Conservation (phyloP, 2,329 filamentous ascomycete species). For the Neonectria coccinea region DNA sequence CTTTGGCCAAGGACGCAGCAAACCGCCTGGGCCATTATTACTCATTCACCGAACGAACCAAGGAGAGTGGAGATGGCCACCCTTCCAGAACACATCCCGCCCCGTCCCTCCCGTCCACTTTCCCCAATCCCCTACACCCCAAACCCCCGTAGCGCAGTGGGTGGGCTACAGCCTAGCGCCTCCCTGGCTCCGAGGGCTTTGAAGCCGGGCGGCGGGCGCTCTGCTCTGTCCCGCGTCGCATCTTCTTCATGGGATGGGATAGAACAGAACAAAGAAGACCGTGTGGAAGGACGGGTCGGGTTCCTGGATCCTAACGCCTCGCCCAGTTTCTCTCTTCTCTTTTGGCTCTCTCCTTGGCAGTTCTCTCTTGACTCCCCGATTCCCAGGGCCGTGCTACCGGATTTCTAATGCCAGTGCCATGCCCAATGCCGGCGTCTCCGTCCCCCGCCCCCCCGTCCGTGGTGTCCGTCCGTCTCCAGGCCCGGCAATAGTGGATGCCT, state of each 20-base stretch:
- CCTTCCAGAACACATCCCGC: conserved; percentile 6
- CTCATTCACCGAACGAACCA: background rate
- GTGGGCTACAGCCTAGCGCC: conserved; percentile 11
- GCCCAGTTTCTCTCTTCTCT: background rate
- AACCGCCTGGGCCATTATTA: background rate
- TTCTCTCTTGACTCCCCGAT: too few relatives aligned
- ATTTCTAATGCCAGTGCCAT: background rate
- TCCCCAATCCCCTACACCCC: background rate
- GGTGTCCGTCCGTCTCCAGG: background rate
- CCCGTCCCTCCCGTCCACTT: background rate
- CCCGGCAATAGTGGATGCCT: conserved; percentile 1
- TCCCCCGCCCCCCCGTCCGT: background rate
- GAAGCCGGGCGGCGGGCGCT: background rate
- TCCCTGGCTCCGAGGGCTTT: background rate
- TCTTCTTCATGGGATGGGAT: background rate
- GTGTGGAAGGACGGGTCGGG: background rate
- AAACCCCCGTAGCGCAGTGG: conserved; percentile 5
- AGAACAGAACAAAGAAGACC: background rate
- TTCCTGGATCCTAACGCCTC: background rate
- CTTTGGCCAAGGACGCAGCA: background rate
- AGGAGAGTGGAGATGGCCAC: background rate
- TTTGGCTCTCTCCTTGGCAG: background rate
- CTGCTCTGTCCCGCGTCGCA: background rate
- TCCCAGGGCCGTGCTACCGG: conserved; percentile 1
- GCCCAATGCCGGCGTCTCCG: background rate